phyloP scores from a whole-genome alignment of 2,329 filamentous ascomycete genomes.

The Penicillium sp. region DNA sequence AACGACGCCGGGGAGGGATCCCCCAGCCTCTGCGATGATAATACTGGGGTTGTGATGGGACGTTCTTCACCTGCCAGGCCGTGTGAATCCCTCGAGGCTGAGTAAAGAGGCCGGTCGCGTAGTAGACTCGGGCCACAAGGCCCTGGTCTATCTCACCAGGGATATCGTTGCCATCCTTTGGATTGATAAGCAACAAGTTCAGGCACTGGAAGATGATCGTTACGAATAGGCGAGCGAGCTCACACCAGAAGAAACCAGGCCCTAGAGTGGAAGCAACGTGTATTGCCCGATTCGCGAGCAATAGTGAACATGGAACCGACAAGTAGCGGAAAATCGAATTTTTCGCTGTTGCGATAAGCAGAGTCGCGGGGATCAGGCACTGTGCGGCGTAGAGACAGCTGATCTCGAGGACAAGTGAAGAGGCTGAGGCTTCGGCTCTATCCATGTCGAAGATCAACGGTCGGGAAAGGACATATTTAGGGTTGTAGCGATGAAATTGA shows the following conservation, averaged over 20 bases:
- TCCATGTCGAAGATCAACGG: neutral
- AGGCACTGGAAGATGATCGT: slow-evolving; percentile 5
- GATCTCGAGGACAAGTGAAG: neutral
- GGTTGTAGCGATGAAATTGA: neutral
- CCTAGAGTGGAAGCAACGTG: neutral
- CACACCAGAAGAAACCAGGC: neutral
- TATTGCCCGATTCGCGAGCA: slow-evolving; percentile 3
- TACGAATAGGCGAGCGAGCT: slow-evolving; percentile 2
- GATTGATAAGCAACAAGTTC: slow-evolving; percentile 15
- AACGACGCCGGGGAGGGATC: slow-evolving; percentile 6
- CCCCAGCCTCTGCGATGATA: slow-evolving; percentile 2
- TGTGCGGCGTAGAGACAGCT: neutral
- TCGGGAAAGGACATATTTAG: neutral
- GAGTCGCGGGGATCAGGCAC: slow-evolving; percentile 10
- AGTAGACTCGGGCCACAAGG: neutral
- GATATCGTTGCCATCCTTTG: slow-evolving; percentile 3
- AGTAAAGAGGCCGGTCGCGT: slow-evolving; percentile 1
- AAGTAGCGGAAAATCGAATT: slow-evolving; percentile 11
- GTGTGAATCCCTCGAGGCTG: slow-evolving; percentile 22
- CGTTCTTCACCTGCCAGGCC: slow-evolving; percentile 21
- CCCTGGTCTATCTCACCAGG: neutral
- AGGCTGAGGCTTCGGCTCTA: neutral
- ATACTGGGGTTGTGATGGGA: slow-evolving; percentile 16
- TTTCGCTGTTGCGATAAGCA: slow-evolving; percentile 11
- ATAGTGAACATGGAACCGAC: slow-evolving; percentile 8